These are phyloP conservation scores for Pyrrhoderma noxium DNA, from an alignment of 1,284 basidiomycete species.

Conservation along the genomic window DNA sequence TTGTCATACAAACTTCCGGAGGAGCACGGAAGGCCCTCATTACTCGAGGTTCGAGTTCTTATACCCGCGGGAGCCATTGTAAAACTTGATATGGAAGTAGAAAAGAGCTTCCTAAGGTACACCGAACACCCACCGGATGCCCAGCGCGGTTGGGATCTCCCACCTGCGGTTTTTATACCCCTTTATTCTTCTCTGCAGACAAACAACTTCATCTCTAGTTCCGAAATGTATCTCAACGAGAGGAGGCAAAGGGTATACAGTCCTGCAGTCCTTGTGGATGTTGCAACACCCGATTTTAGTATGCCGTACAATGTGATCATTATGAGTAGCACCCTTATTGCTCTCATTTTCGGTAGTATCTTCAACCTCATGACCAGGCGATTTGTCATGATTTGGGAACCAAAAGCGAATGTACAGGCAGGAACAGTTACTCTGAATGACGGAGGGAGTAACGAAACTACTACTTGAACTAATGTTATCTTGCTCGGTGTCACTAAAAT, in stretches of 20 bases:
- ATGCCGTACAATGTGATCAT: constrained; percentile 99
- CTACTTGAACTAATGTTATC: too few relatives aligned
- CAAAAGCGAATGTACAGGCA: too few relatives aligned
- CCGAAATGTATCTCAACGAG: too few relatives aligned
- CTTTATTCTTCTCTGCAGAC: constrained; percentile 28
- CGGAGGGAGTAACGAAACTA: too few relatives aligned
- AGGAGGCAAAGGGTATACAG: constrained; percentile 60
- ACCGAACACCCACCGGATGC: constrained; percentile 96
- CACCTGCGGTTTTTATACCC: constrained; percentile 65
- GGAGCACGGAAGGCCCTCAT: constrained; percentile 65
- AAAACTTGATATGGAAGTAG: constrained; percentile 65
- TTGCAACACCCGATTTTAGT: constrained; percentile 95
- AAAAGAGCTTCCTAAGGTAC: constrained; percentile 85
- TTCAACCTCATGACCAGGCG: constrained; percentile 83
- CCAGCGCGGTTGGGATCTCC: constrained; percentile 89
- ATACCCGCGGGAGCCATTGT: constrained; percentile 64
- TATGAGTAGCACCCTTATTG: constrained; percentile 85
- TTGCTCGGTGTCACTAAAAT: too few relatives aligned
- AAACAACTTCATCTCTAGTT: constrained; percentile 10
- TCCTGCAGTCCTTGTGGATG: constrained; percentile 74
- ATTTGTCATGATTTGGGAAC: constrained; percentile 49
- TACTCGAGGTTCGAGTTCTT: constrained; percentile 64
- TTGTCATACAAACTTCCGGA: constrained; percentile 63
- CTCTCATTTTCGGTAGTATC: constrained; percentile 88
- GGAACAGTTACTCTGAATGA: too few relatives aligned